Percentiles rank a stretch among this genome's conserved stretches.
phyloP scores from a whole-genome alignment of 352 stramenopile genomes.

The Phytophthora hibernalis region DNA sequence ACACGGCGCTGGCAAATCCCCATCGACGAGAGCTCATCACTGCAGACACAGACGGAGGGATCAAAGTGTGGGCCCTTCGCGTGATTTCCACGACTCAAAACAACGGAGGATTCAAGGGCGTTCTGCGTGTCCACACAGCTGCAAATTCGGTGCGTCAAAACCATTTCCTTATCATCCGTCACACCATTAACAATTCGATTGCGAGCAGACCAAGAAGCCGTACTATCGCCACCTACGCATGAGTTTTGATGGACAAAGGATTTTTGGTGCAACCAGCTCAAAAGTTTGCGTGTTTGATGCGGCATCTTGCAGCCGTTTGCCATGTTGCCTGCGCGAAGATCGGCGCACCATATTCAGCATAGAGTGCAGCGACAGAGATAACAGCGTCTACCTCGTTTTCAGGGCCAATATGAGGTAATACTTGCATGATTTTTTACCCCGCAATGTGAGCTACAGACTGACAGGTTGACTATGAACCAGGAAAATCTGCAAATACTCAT shows the following conservation, averaged over 20 bases:
- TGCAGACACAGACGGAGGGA: conserved; percentile 53
- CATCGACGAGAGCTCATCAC: conserved; percentile 55
- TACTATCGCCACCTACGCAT: conserved; percentile 46
- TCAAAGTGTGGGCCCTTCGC: conserved; percentile 63
- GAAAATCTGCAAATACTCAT: conserved; percentile 39
- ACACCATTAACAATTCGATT: not conserved
- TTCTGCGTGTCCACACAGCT: conserved; percentile 59
- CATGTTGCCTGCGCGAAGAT: conserved; percentile 31
- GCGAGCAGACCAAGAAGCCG: conserved; percentile 38
- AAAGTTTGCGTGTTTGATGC: conserved; percentile 49
- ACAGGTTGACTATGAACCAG: conserved; percentile 16
- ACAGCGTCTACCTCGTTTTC: conserved; percentile 44
- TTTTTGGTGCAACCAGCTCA: conserved; percentile 42
- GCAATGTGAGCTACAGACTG: not conserved
- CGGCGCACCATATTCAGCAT: conserved; percentile 40
- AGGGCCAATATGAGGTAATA: conserved; percentile 37
- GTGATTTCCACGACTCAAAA: conserved; percentile 28
- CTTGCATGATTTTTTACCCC: no score
- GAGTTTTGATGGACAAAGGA: conserved; percentile 37
- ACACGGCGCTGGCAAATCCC: conserved; percentile 47
- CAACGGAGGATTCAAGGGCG: conserved; percentile 48
- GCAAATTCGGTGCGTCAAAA: conserved; percentile 31
- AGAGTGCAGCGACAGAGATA: conserved; percentile 33
- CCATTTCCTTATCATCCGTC: not conserved
- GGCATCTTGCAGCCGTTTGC: conserved; percentile 40